Conservation (phyloP, 768 basidiomycete species). For the Pleurotus ostreatus region DNA sequence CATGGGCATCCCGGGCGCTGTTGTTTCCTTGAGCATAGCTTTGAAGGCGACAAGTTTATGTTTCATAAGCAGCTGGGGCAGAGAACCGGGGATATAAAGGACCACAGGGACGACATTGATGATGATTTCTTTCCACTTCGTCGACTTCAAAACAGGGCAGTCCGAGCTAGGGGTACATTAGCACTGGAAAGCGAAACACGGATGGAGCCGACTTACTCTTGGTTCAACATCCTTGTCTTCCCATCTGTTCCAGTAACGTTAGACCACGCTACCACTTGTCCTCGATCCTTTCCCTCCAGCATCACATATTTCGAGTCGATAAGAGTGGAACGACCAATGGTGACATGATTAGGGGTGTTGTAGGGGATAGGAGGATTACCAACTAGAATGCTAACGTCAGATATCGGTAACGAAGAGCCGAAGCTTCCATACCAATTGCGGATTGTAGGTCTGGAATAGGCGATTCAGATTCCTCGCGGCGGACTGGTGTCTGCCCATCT, state of each 20-base stretch:
- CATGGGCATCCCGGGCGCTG: background rate
- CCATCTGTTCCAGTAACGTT: conserved; percentile 20
- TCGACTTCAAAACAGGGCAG: conserved; percentile 29
- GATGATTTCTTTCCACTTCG: conserved; percentile 31
- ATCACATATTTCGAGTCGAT: conserved; percentile 31
- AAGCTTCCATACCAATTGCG: background rate
- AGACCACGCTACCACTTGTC: conserved; percentile 42
- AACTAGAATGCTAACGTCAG: background rate
- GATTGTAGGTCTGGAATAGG: background rate
- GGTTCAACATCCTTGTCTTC: conserved; percentile 33
- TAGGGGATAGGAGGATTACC: conserved; percentile 5
- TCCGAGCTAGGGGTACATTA: conserved; percentile 23
- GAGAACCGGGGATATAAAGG: conserved; percentile 35
- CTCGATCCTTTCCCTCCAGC: conserved; percentile 40
- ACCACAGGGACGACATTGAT: conserved; percentile 40
- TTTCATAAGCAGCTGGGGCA: conserved; percentile 27
- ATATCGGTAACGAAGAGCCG: background rate
- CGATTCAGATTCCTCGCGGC: background rate
- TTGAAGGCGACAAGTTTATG: conserved; percentile 25
- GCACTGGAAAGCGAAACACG: background rate
- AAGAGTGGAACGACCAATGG: conserved; percentile 48
- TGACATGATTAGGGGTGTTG: conserved; percentile 29
- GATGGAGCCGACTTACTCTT: conserved; percentile 21
- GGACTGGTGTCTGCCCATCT: background rate
- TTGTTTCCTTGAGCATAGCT: conserved; percentile 9